phyloP scores from a whole-genome alignment of 352 stramenopile species.

The Globisporangium parvum region DNA sequence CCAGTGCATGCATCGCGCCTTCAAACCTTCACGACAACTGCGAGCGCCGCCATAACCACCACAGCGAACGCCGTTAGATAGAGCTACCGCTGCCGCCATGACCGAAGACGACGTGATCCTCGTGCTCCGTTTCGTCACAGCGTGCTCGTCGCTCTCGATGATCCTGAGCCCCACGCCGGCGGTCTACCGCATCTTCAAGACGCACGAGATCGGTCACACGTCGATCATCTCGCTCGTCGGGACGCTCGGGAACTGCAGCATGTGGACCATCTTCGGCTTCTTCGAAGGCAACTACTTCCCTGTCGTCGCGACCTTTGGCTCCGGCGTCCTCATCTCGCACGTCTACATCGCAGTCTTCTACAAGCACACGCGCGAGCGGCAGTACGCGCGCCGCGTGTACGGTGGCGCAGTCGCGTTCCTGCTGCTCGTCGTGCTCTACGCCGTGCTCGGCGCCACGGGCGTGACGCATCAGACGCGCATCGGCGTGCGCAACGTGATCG shows the following conservation, averaged over 20 bases:
- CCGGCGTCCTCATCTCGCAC: conserved; percentile 18
- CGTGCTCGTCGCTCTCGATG: conserved; percentile 35
- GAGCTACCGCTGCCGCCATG: background rate
- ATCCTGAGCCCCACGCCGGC: conserved; percentile 33
- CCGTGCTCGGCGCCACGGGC: conserved; percentile 5
- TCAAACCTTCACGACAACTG: too few relatives aligned
- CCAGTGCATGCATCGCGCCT: too few relatives aligned
- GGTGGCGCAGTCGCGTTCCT: conserved; percentile 4
- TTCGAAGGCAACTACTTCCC: conserved; percentile 36
- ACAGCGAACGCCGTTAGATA: too few relatives aligned
- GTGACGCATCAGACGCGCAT: conserved; percentile 17
- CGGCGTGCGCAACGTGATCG: conserved; percentile 25
- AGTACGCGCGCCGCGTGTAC: conserved; percentile 5
- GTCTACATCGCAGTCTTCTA: conserved; percentile 27
- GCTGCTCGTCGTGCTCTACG: conserved; percentile 2
- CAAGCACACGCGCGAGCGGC: conserved; percentile 4
- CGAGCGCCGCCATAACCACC: too few relatives aligned
- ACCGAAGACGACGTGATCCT: conserved; percentile 6
- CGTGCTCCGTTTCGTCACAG: conserved; percentile 19
- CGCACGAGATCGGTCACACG: conserved; percentile 29
- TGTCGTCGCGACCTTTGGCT: conserved; percentile 32
- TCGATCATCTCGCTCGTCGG: conserved; percentile 36
- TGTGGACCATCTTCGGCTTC: conserved; percentile 40
- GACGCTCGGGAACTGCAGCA: conserved; percentile 35
- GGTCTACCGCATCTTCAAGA: conserved; percentile 38